Conservation (phyloP, 306 rosid species). For the Lotus japonicus region DNA sequence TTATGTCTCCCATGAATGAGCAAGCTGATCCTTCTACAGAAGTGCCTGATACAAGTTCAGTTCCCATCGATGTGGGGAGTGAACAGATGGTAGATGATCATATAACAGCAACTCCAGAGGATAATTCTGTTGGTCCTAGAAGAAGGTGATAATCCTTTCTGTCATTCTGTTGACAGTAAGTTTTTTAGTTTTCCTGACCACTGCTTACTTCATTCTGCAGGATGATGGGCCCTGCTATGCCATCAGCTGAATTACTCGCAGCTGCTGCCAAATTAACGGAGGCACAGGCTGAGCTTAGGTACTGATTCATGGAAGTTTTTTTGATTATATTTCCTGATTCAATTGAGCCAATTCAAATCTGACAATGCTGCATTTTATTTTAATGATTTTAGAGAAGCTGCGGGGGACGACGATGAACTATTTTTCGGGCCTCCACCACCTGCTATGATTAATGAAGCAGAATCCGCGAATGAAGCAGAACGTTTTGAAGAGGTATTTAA, state of each 20-base stretch:
- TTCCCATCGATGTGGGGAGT: constrained; percentile 23
- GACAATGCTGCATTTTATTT: background rate
- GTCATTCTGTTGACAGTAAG: background rate
- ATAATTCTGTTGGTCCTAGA: constrained; percentile 48
- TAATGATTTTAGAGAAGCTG: constrained; percentile 48
- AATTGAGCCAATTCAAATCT: background rate
- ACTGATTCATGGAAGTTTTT: background rate
- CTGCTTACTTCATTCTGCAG: constrained; percentile 37
- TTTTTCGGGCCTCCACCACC: constrained; percentile 93
- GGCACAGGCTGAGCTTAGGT: constrained; percentile 82
- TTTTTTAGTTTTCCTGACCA: background rate
- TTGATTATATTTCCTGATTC: background rate
- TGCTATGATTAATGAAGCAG: constrained; percentile 80
- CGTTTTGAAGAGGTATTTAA: constrained; percentile 94
- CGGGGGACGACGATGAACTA: constrained; percentile 59
- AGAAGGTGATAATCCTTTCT: constrained; percentile 44
- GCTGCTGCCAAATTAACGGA: constrained; percentile 96
- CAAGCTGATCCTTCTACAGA: constrained; percentile 20
- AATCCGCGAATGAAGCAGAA: constrained; percentile 88
- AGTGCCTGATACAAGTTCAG: constrained; percentile 31
- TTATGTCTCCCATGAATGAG: constrained; percentile 23
- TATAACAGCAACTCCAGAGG: constrained; percentile 27
- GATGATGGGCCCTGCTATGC: constrained; percentile 88
- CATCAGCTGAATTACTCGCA: constrained; percentile 88
- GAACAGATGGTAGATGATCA: constrained; percentile 29